phyloP scores from a whole-genome alignment of 306 rosid genomes.

The Vigna hirtella region DNA sequence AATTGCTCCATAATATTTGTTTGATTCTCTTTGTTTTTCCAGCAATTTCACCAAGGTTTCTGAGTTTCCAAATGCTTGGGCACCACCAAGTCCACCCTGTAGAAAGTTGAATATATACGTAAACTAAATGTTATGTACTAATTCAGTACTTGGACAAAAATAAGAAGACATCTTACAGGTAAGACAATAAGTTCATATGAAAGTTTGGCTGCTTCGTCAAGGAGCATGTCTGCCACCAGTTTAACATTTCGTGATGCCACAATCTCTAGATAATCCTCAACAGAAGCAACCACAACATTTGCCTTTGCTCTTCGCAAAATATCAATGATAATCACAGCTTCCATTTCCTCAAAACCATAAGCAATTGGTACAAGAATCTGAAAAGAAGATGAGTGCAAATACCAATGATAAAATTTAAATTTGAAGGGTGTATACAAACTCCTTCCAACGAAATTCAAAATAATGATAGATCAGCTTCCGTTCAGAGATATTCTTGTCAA shows the following conservation, averaged over 20 bases:
- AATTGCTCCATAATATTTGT: conserved; percentile 88
- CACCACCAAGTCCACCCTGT: conserved; percentile 99
- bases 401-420: conserved; percentile 1
- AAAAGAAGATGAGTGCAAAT: conserved; percentile 42
- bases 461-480: conserved; percentile 7
- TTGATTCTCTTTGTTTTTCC: conserved; percentile 73
- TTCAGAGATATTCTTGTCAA: conserved; percentile 12
- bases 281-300: conserved; percentile 87
- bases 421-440: not conserved
- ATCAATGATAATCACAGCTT: conserved; percentile 81
- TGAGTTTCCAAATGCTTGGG: conserved; percentile 83
- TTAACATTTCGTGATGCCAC: conserved; percentile 81
- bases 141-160: conserved; percentile 8
- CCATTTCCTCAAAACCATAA: conserved; percentile 95
- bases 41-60: conserved; percentile 73
- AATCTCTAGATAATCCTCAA: conserved; percentile 73
- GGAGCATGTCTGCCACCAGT: conserved; percentile 84
- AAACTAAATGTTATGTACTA: conserved; percentile 8
- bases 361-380: conserved; percentile 96
- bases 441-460: conserved; percentile 1
- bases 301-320: conserved; percentile 84
- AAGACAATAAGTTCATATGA: conserved; percentile 82
- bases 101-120: conserved; percentile 35
- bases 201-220: conserved; percentile 73
- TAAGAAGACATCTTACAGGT: conserved; percentile 64